These are phyloP conservation scores for Lithospermum erythrorhizon DNA, from an alignment of 257 asterid genomes.

Conservation along the genomic window DNA sequence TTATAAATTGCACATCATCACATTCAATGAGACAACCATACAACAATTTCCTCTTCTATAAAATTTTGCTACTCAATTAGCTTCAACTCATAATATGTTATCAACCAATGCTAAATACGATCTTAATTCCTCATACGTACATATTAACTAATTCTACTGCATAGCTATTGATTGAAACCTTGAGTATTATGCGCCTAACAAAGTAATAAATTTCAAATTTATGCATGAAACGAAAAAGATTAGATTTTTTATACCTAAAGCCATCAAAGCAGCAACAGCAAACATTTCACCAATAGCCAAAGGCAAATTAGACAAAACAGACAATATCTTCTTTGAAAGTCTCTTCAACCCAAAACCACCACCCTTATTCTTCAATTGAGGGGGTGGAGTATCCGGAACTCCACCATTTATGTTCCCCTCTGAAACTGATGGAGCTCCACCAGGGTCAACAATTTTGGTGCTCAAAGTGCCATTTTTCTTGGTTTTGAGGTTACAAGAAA, in stretches of 20 bases:
- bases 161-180: no score
- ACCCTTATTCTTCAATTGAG: conserved; percentile 19
- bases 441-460: conserved; percentile 42
- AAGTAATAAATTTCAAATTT: no score
- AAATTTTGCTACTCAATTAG: no score
- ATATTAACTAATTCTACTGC: background rate
- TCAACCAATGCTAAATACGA: no score
- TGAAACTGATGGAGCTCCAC: conserved; percentile 49
- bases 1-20: no score
- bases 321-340: conserved; percentile 39
- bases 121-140: background rate
- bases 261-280: conserved; percentile 69
- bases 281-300: conserved; percentile 78
- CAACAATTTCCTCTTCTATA: no score
- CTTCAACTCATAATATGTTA: no score
- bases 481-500: conserved; percentile 33
- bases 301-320: conserved; percentile 60
- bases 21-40: no score
- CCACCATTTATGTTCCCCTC: conserved; percentile 26
- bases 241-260: conserved; percentile 46
- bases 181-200: no score
- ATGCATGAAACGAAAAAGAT: background rate
- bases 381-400: conserved; percentile 1
- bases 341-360: conserved; percentile 23
- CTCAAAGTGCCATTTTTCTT: conserved; percentile 18